Conservation (phyloP, 2,329 filamentous ascomycete species). For the Talaromyces sp. region DNA sequence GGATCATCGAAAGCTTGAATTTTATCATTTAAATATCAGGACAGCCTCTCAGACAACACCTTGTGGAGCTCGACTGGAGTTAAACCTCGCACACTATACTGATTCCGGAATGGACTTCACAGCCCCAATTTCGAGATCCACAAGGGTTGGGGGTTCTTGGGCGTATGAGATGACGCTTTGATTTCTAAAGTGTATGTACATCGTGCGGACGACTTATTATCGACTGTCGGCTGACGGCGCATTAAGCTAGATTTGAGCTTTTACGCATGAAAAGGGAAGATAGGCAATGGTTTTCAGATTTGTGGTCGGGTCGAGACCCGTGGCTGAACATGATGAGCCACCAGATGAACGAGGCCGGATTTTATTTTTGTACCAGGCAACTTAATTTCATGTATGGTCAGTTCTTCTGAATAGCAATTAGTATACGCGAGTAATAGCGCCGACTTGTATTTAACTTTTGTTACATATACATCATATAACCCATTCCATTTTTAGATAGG, state of each 20-base stretch:
- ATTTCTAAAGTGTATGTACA: not conserved
- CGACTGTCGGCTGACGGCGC: not conserved
- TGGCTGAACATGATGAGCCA: not conserved
- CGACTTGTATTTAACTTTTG: not conserved
- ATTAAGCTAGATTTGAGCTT: not conserved
- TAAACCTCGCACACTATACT: conserved; percentile 13
- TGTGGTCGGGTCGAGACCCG: not conserved
- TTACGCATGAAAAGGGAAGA: not conserved
- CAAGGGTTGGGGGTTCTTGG: not conserved
- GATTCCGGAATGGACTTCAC: not conserved
- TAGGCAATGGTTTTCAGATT: not conserved
- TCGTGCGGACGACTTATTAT: not conserved
- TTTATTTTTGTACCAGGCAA: not conserved
- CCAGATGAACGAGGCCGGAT: not conserved
- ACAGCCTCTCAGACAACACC: not conserved
- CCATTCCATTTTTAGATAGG: not conserved
- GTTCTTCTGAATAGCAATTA: too few relatives aligned
- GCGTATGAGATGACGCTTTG: not conserved
- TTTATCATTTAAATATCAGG: not conserved
- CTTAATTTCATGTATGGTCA: not conserved
- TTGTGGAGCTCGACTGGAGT: not conserved
- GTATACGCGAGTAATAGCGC: not conserved
- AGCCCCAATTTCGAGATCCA: not conserved
- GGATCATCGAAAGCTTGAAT: not conserved
- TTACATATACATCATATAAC: not conserved